Conservation (phyloP, 2,329 filamentous ascomycete species). For the Alternaria triticimaculans region DNA sequence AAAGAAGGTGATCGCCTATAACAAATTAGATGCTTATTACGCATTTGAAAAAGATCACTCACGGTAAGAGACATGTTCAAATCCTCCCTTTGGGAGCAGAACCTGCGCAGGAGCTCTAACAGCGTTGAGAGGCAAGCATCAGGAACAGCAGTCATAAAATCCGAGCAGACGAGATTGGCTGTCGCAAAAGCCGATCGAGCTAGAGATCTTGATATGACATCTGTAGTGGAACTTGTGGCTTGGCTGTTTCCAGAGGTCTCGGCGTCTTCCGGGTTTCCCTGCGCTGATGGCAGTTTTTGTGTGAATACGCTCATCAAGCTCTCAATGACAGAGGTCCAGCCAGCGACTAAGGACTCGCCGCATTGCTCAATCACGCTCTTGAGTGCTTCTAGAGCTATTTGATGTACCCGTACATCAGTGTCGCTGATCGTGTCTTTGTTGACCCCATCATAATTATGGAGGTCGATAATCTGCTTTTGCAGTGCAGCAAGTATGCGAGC, state of each 20-base stretch:
- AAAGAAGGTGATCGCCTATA: constrained; percentile 86
- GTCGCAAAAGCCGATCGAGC: constrained; percentile 89
- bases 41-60: constrained; percentile 38
- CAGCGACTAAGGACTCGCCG: constrained; percentile 80
- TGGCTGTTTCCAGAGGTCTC: neutral
- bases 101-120: constrained; percentile 86
- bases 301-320: constrained; percentile 82
- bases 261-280: neutral
- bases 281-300: neutral
- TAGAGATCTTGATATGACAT: constrained; percentile 71
- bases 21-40: constrained; percentile 9
- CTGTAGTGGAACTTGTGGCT: constrained; percentile 5
- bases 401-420: constrained; percentile 80
- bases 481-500: constrained; percentile 73
- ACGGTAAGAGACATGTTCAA: constrained; percentile 94
- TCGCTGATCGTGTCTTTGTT: constrained; percentile 64
- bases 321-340: constrained; percentile 86
- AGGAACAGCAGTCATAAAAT: constrained; percentile 79
- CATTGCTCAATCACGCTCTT: constrained; percentile 86
- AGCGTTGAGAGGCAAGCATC: constrained; percentile 77
- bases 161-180: constrained; percentile 89
- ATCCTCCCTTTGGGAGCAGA: constrained; percentile 88
- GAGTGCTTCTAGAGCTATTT: constrained; percentile 77
- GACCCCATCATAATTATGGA: constrained; percentile 60
- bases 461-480: constrained; percentile 64